Evolutionary conservation across 768 basidiomycete species (phyloP), one percentile per base, ranked within the genome.

Genomic region (Agaricus subrufescens): DNA sequence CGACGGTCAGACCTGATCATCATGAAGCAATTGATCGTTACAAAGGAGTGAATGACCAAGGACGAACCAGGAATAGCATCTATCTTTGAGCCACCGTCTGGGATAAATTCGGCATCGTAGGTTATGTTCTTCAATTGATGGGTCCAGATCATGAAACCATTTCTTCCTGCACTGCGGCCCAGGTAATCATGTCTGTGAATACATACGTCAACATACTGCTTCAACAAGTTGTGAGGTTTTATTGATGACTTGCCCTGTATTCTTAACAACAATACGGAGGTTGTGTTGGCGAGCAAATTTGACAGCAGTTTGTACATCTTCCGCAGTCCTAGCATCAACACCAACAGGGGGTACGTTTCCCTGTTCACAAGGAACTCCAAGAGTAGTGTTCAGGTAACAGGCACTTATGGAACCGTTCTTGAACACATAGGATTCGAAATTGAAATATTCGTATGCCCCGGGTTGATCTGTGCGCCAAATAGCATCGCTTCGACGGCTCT

Each of bases 331-430:
- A 0, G 75, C 74, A 52, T 78, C 74, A 1, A 77, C 74, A 2
- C 72, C 75, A 14, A 72, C 58, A 2, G 72, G 66, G 1, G 79
- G 71, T 1, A 79, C 68, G 46, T 70, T 73, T 10, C 78, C 79
- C 58, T 78, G 78, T 1, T 67, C 63, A 54, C 79, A 82, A 5
- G 75, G 69, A 14, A 68, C 39, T 4, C 72, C 73, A 0, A 77
- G 62, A 0, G 71, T 65, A 0, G 74, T 75, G 57, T 83, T 75
- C 34, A 82, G 55, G 42, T 80, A 82, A 71, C 83, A 86, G 0
- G 72, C 75, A 59, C 74, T 73, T 46, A 80, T 75, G 42, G 77
- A 79, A 30, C 75, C 79, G 62, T 79, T 80, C 37, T 49, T 46
- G 50, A 40, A 38, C 14, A 52, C 52, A 40, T 51, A 56, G 14